Base-by-base conservation (phyloP, 345 rosid species). In the Boechera retrofracta region DNA sequence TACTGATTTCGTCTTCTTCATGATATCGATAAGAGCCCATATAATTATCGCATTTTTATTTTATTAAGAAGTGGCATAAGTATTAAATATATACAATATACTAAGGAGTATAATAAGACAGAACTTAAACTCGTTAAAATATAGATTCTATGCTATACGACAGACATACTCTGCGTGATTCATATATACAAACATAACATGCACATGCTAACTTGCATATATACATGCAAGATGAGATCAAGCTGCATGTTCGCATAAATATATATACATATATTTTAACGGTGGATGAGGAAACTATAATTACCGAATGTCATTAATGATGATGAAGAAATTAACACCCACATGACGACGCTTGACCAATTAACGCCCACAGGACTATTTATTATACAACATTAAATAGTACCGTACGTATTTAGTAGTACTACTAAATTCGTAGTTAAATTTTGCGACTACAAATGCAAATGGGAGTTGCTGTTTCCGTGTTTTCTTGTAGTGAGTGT, bases 91-190 rank as follows among this genome's bases (percentile, higher is more conserved):
- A 21, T 21, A 15, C 7, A 31, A 53, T 31, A 59, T 39, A 33
- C 5, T 12, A 61, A 39, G 3, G 57, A 41, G 48, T 53, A 69
- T 31, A 61, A 67, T 67, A 67, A 67, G 57, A 69, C 70, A 61
- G 28, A 61, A 67, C 18, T 69, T 53, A 31, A 39, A 49, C 45
- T 59, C 79, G 24, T 63, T 76, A 69, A 61, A 76, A 15, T 69
- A 6, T 36, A 58, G 42, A 58, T 75, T 67, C 79, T 41, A 41
- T 45, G 70, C 74, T 52, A 76, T 10, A 76, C 57, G 80, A 76
- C 80, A 76, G 75, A 76, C 75, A 76, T 61, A 76, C 80, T 54
- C 49, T 69, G 80, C 70, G 39, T 69, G 59, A 62, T 42, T 35
- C 38, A 62, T 54, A 28, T 24, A 10, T 64, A 41, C 41, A 69